Conservation (phyloP, 352 stramenopile species). For the Pythium guiyangense region DNA sequence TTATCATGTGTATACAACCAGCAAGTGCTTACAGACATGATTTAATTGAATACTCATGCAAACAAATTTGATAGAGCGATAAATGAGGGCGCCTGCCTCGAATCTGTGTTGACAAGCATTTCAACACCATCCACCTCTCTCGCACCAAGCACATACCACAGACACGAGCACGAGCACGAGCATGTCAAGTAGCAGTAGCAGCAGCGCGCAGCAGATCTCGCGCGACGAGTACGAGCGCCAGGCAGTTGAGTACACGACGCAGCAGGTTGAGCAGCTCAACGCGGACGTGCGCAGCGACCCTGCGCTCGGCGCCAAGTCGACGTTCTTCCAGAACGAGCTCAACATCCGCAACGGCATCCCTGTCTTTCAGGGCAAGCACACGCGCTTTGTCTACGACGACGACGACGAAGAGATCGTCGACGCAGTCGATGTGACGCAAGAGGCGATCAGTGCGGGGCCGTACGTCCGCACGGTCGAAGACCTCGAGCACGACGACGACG, state of each 20-base stretch:
- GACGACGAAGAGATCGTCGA: conserved; percentile 63
- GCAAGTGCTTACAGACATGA: too few relatives aligned
- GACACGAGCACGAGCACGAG: too few relatives aligned
- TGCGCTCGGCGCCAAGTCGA: conserved; percentile 41
- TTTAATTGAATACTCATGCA: too few relatives aligned
- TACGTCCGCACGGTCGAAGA: conserved; percentile 61
- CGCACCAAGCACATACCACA: too few relatives aligned
- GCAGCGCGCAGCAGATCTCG: conserved; percentile 35
- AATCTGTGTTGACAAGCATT: not conserved
- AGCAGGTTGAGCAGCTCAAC: conserved; percentile 63
- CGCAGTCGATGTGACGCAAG: conserved; percentile 57
- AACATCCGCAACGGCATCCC: conserved; percentile 59
- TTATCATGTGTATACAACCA: too few relatives aligned
- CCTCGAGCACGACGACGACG: conserved; percentile 36
- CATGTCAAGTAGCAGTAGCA: not conserved
- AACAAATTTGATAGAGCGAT: too few relatives aligned
- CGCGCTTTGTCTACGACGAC: conserved; percentile 76
- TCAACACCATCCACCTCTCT: conserved; percentile 1
- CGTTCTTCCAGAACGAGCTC: conserved; percentile 57
- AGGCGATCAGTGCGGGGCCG: conserved; percentile 37
- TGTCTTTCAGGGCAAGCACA: conserved; percentile 77
- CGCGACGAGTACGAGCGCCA: conserved; percentile 51
- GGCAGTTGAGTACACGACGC: conserved; percentile 58
- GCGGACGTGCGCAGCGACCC: conserved; percentile 44
- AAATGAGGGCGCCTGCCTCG: too few relatives aligned